Evolutionary conservation across 1,284 basidiomycete species (phyloP), one percentile per base, ranked within the genome.

Genomic region (Trametes versicolor): DNA sequence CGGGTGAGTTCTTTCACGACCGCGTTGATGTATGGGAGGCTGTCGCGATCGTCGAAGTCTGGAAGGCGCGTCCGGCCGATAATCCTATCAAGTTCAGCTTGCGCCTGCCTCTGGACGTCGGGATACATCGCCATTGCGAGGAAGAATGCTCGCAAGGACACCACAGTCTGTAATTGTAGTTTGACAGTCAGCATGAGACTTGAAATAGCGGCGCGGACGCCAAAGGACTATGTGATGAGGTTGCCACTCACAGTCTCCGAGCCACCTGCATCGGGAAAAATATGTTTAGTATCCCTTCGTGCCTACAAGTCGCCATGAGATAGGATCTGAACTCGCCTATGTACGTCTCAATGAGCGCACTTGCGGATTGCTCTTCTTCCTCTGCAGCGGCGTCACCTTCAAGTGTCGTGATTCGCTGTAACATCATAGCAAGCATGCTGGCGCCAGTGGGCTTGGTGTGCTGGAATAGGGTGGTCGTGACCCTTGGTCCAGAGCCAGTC

Each of bases 1-100:
- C 78, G 69, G 37, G 77, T 43, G 1, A 73, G 62, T 66, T 81
- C 79, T 43, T 76, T 74, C 8, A 78, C 66, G 4, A 77, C 53
- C 1, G 74, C 75, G 15, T 71, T 59, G 9, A 78, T 60, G 59
- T 77, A 79, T 0, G 77, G 75, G 15, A 80, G 56, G 7, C 57
- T 48, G 2, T 60, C 51, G 7, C 71, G 55, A 51, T 80, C 78
- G 4, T 58, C 61, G 34, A 78, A 73, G 5, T 65, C 68, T 0
- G 79, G 79, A 4, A 79, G 59, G 19, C 76, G 66, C 2, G 70
- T 66, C 2, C 34, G 21, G 10, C 76, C 75, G 39, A 77, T 59
- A 7, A 77, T 71, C 7, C 45, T 32, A 58, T 79, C 77, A 15
- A 79, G 56, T 55, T 79, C 76, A 34, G 58, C 66, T 50, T 77